A percentile compares a stretch with the other conserved stretches of the same genome.
Conservation (phyloP, 495 filamentous ascomycete genomes). For the Penicillium tannophilum region DNA sequence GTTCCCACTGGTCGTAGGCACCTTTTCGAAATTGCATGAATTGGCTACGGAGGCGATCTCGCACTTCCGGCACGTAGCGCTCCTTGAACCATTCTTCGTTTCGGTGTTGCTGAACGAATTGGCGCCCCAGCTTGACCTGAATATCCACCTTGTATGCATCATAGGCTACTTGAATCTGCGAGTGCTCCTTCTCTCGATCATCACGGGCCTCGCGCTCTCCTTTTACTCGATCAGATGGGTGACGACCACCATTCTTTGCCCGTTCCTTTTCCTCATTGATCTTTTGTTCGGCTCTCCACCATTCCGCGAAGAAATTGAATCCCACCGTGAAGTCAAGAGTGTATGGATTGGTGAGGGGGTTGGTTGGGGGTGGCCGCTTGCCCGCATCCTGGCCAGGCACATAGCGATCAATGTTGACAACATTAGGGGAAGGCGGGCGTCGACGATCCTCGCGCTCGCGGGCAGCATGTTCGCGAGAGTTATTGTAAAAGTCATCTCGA, state of each 20-base stretch:
- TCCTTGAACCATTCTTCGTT: conserved; percentile 98
- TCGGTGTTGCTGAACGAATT: conserved; percentile 88
- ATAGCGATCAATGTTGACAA: conserved; percentile 89
- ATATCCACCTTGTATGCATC: conserved; percentile 93
- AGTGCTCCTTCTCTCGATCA: conserved; percentile 85
- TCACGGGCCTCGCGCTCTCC: conserved; percentile 78
- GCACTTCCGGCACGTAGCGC: conserved; percentile 81
- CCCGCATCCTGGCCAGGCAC: conserved; percentile 78
- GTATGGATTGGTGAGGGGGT: conserved; percentile 80
- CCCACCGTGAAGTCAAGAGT: conserved; percentile 90
- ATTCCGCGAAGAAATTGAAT: conserved; percentile 95
- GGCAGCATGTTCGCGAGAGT: conserved; percentile 65
- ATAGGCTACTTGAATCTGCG: conserved; percentile 88
- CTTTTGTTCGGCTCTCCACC: conserved; percentile 86
- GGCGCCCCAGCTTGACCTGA: conserved; percentile 84
- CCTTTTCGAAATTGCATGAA: conserved; percentile 74
- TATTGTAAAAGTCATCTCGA: conserved; percentile 53
- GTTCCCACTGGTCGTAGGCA: conserved; percentile 80
- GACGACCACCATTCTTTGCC: conserved; percentile 69
- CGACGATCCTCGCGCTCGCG: conserved; percentile 71
- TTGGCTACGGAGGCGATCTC: conserved; percentile 65
- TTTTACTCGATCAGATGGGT: conserved; percentile 68
- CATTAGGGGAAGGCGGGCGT: conserved; percentile 60
- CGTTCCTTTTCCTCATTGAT: conserved; percentile 89
- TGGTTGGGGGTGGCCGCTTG: conserved; percentile 60